Base-by-base conservation (phyloP, 331 rosid species). In the Quercus phellos region DNA sequence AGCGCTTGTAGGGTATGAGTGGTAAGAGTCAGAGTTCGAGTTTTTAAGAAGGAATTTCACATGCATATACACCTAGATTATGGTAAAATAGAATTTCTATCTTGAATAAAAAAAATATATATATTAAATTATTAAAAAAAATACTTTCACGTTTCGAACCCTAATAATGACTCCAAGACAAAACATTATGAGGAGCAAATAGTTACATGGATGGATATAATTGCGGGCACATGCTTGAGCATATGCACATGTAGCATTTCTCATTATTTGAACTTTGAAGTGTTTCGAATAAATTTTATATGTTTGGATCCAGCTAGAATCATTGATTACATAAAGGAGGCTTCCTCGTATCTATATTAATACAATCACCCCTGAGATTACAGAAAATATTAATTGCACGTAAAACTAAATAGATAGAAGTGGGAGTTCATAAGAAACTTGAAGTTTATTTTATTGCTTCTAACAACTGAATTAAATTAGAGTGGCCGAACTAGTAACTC, bases 141-240 rank as follows among this genome's bases (percentile, higher is more conserved):
- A 38, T 38, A 38, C 12, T 8, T 8, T 38, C 46, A 38, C 0
- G 46, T 38, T 38, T 38, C 46, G 46, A 38, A 38, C 12, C 46
- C 46, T 8, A 38, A 38, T 38, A 8, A 8, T 38, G 46, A 38
- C 46, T 38, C 27, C 55, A 56, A 55, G 68, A 70, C 58, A 50
- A 70, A 55, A 75, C 68, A 79, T 63, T 5, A 70, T 74, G 80
- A 72, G 64, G 75, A 69, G 75, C 51, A 50, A 19, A 6, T 69
- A 73, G 78, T 72, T 38, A 75, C 55, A 54, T 63, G 58, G 46
- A 56, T 70, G 74, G 64, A 72, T 69, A 86, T 83, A 75, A 81
- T 86, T 77, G 84, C 77, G 13, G 21, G 68, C 86, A 88, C 85
- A 85, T 86, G 92, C 84, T 11, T 54, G 3, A 76, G 84, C 87